Evolutionary conservation across 345 rosid genomes (phyloP).

Genomic region (Melaleuca quinquenervia): DNA sequence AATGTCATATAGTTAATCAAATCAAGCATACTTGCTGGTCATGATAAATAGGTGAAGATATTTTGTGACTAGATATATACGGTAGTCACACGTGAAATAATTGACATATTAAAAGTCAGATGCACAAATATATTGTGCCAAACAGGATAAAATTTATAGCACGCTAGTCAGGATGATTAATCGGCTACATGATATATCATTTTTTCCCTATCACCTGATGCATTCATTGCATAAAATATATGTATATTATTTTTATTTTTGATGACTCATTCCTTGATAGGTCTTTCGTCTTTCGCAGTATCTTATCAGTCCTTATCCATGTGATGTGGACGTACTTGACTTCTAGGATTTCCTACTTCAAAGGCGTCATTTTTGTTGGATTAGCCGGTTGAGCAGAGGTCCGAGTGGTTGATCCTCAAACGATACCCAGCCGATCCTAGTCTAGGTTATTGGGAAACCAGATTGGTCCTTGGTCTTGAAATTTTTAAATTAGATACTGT

Average conservation of each 20-base stretch:
- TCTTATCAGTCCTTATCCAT: neutral
- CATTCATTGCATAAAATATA: neutral
- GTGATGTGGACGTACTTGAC: neutral
- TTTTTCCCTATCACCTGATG: neutral
- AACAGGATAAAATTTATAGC: neutral
- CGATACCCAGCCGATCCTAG: too few species aligned
- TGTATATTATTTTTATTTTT: neutral
- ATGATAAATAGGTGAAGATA: too few species aligned
- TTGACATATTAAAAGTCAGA: neutral
- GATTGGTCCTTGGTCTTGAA: too few species aligned
- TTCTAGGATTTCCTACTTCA: neutral
- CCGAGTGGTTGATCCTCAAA: too few species aligned
- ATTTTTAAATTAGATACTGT: too few species aligned
- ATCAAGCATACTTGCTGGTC: too few species aligned
- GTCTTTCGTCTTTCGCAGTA: neutral
- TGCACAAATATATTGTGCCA: neutral
- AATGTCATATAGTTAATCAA: too few species aligned
- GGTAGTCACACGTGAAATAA: neutral
- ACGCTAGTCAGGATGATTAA: neutral
- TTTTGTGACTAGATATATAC: neutral
- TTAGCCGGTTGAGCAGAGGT: too few species aligned
- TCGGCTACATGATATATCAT: neutral
- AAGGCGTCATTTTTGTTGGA: neutral
- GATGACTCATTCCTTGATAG: neutral
- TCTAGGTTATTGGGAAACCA: too few species aligned